These are phyloP conservation scores for Lactarius quietus DNA, from an alignment of 768 basidiomycete species.

Conservation along the genomic window DNA sequence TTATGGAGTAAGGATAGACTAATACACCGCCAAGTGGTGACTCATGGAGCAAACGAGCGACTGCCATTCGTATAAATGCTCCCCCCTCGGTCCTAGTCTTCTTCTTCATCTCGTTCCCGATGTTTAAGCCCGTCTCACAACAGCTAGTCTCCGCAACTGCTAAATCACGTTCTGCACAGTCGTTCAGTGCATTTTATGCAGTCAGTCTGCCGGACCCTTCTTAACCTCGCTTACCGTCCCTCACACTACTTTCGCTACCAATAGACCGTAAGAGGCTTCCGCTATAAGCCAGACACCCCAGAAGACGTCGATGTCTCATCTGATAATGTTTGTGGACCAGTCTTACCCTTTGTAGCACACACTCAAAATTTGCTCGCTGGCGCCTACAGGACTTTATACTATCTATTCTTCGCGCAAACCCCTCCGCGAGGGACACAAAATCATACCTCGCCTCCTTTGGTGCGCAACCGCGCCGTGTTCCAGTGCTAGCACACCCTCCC, in stretches of 20 bases:
- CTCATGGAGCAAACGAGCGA: neutral
- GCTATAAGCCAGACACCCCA: conserved; percentile 14
- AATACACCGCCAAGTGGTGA: neutral
- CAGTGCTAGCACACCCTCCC: conserved; percentile 25
- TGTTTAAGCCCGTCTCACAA: conserved; percentile 34
- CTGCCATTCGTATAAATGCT: conserved; percentile 11
- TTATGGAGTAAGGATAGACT: neutral
- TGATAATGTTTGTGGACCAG: conserved; percentile 8
- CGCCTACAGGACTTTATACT: conserved; percentile 84
- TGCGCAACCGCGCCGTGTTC: conserved; percentile 42
- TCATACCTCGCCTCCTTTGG: conserved; percentile 93
- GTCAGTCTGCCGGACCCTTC: conserved; percentile 37
- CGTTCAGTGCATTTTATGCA: conserved; percentile 53
- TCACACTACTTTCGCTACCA: neutral
- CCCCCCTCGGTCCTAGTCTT: neutral
- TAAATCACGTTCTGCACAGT: conserved; percentile 31
- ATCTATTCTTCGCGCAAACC: conserved; percentile 89
- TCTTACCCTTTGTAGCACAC: neutral
- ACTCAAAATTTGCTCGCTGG: conserved; percentile 17
- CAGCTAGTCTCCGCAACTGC: conserved; percentile 28
- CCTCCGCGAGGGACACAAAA: conserved; percentile 85
- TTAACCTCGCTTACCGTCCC: neutral
- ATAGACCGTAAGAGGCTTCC: conserved; percentile 23
- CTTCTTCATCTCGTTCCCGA: conserved; percentile 4
- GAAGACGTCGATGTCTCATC: conserved; percentile 14